Evolutionary conservation across 768 basidiomycete genomes (phyloP), one percentile per base, ranked within the genome.

Genomic region (Tephrocybe sp.): DNA sequence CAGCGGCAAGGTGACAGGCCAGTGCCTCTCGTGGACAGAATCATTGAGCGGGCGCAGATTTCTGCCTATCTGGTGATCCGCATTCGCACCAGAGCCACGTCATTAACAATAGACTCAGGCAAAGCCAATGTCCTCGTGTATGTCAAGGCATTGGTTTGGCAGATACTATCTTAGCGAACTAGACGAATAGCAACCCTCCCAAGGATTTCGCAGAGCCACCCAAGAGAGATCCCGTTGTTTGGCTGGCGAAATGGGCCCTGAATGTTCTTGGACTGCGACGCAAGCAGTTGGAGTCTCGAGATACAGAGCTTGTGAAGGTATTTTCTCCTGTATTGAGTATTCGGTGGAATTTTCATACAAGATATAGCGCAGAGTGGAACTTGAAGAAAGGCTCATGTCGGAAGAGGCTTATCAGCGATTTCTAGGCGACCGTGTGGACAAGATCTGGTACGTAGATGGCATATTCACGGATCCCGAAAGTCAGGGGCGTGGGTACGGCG

Each of bases 381-480:
- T 52, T 16, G 25, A 54, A 26, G 32, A 54, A 28, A 65, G 63
- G 41, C 35, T 46, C 18, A n/a, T 31, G 15, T 39, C 57, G 1
- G 24, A 44, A 1, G 51, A 60, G 28, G 51, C 58, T 8, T 51
- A 58, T 12, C 54, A 54, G 42, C 51, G 60, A 13, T 35, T 45
- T 9, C 19, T 65, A 16, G 60, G 62, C 4, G 55, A 61, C 19
- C 54, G 59, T 9, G 32, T 60, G 1, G 53, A 62, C 22, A 43
- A 60, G 15, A 69, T 68, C 63, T 55, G 63, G n/a, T 65, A 64
- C 35, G 49, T 69, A 22, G 53, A 60, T 39, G 44, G 61, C 7
- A 26, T 69, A 18, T 59, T 55, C 27, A 67, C 64, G 5, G 60
- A 58, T 31, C 68, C 65, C 7, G 39, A 36, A 1, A 47, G 49